These are phyloP conservation scores for Phytophthora pinifolia DNA, from an alignment of 352 stramenopile genomes.

Conservation along the genomic window DNA sequence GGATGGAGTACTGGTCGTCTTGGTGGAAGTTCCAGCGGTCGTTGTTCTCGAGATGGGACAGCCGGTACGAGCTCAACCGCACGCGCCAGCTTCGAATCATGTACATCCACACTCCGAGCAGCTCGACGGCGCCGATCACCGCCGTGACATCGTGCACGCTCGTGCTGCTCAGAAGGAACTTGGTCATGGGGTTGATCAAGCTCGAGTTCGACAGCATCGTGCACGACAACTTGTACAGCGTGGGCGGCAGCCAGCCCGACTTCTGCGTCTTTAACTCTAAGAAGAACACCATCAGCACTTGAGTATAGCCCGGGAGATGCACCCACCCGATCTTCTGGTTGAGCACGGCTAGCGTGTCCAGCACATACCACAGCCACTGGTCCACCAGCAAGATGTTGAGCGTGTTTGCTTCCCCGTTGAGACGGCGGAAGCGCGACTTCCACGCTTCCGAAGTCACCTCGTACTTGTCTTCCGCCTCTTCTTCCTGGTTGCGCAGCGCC, in stretches of 20 bases:
- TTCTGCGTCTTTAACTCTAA: slow-evolving; percentile 89
- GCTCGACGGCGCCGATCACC: slow-evolving; percentile 84
- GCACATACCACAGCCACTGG: slow-evolving; percentile 89
- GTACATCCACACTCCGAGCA: slow-evolving; percentile 91
- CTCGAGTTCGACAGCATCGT: slow-evolving; percentile 88
- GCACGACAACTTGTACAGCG: slow-evolving; percentile 88
- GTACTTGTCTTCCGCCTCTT: slow-evolving; percentile 90
- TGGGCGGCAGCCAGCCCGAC: slow-evolving; percentile 82
- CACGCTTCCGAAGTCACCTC: slow-evolving; percentile 84
- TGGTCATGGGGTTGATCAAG: slow-evolving; percentile 91
- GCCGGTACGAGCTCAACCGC: slow-evolving; percentile 78
- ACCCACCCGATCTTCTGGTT: slow-evolving; percentile 90
- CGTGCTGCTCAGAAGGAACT: slow-evolving; percentile 85
- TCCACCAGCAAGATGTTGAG: slow-evolving; percentile 88
- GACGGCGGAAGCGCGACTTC: slow-evolving; percentile 78
- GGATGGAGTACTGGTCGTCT: slow-evolving; percentile 89
- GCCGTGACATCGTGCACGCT: slow-evolving; percentile 87
- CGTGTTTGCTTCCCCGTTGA: slow-evolving; percentile 83
- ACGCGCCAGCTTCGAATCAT: slow-evolving; percentile 92
- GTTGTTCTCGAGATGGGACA: slow-evolving; percentile 89
- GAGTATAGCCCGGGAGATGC: slow-evolving; percentile 81
- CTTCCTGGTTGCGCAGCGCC: slow-evolving; percentile 80
- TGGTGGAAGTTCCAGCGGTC: slow-evolving; percentile 91
- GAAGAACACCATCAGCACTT: slow-evolving; percentile 90
- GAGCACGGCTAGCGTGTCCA: slow-evolving; percentile 86